These are phyloP conservation scores for Capsicum pubescens DNA, from an alignment of 257 asterid genomes.

Conservation along the genomic window DNA sequence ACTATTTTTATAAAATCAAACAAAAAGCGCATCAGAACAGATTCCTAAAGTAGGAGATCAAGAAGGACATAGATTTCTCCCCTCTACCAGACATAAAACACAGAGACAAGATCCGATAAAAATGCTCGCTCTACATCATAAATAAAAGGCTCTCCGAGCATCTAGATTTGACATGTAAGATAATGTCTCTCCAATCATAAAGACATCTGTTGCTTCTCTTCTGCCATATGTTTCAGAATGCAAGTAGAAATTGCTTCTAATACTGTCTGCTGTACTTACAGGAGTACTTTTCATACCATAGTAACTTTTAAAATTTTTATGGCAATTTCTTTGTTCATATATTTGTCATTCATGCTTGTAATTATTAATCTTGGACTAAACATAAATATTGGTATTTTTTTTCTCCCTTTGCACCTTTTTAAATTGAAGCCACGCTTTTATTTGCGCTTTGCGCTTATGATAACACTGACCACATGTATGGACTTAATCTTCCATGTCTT, in stretches of 20 bases:
- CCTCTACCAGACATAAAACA: background rate
- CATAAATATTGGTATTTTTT: no score
- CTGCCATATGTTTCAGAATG: slow-evolving; percentile 3
- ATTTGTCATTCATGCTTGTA: no score
- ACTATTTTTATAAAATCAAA: slow-evolving; percentile 28
- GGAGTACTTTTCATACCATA: background rate
- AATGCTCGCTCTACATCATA: background rate
- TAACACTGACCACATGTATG: background rate
- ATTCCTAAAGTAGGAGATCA: slow-evolving; percentile 31
- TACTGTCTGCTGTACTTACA: background rate
- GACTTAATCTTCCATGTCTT: background rate
- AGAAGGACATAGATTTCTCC: slow-evolving; percentile 18
- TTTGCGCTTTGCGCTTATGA: no score
- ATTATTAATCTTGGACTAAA: no score
- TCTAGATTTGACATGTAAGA: slow-evolving; percentile 16
- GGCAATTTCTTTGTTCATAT: no score
- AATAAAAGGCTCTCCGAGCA: background rate
- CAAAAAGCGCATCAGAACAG: slow-evolving; percentile 28
- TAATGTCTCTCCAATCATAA: background rate
- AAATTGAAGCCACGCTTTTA: no score
- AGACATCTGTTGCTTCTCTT: background rate
- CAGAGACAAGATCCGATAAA: background rate
- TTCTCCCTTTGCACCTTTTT: no score
- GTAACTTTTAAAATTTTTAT: background rate
- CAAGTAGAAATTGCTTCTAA: slow-evolving; percentile 1